phyloP scores from a whole-genome alignment of 177 flowering plant genomes.

The Vitis hybrid region DNA sequence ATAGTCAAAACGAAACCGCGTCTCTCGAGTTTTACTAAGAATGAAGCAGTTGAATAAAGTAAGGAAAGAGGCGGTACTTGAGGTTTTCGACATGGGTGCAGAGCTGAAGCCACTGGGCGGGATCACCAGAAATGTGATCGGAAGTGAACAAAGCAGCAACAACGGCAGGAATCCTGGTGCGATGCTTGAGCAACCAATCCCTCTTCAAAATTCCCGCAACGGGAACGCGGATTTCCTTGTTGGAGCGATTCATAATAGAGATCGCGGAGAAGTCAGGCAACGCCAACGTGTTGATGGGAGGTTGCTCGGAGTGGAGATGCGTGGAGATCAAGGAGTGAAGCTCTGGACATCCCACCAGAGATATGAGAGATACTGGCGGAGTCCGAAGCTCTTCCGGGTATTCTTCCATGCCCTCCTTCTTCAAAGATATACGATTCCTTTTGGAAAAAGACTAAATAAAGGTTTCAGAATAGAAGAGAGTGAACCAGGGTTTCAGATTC shows the following conservation, averaged over 20 bases:
- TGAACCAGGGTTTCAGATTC: no score
- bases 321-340: conserved; percentile 61
- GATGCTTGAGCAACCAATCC: conserved; percentile 87
- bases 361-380: conserved; percentile 75
- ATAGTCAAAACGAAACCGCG: background rate
- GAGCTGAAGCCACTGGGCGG: conserved; percentile 89
- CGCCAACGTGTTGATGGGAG: conserved; percentile 85
- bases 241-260: conserved; percentile 37
- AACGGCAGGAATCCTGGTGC: conserved; percentile 71
- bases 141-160: conserved; percentile 69
- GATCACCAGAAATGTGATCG: conserved; percentile 69
- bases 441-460: no score
- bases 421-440: background rate
- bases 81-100: conserved; percentile 82
- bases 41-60: background rate
- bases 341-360: conserved; percentile 75
- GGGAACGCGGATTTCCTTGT: conserved; percentile 17
- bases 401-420: conserved; percentile 46
- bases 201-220: conserved; percentile 63
- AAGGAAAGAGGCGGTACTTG: conserved; percentile 48
- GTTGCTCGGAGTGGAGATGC: conserved; percentile 68
- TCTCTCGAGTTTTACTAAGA: background rate
- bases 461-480: no score
- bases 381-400: conserved; percentile 88
- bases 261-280: conserved; percentile 78